Evolutionary conservation across 2,329 filamentous ascomycete species (phyloP), one percentile per base, ranked within the genome.

Genomic region (Neofusicoccum parvum): DNA sequence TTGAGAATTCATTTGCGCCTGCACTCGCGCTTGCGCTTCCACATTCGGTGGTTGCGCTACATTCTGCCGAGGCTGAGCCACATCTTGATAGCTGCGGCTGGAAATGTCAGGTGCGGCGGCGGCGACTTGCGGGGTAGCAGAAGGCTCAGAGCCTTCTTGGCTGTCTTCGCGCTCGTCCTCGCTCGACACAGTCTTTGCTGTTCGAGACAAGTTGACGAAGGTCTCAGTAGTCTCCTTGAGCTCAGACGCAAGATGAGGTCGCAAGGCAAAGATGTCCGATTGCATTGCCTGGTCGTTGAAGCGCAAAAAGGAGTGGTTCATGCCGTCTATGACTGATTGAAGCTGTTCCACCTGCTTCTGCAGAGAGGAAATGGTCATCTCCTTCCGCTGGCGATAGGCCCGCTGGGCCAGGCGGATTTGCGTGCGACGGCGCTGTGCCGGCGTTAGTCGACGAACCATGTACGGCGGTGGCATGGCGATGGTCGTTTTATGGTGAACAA

Each of bases 361-460:
- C 11, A 96, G 82, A 0, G 86, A 87, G 34, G 87, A 85, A 65
- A 96, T 94, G 5, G 91, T 90, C 23, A 86, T 89, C 73, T 96
- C 93, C 78, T 96, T 96, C 60, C 93, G 88, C 72, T 90, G 87
- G 15, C 93, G 87, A 73, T 96, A 96, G 0, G 92, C 92, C 69
- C 92, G 84, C 76, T 96, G 93, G 1, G 93, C 93, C 64, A 94
- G 85, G 27, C 93, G 88, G 68, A 97, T 95, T 75, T 97, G 93
- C 5, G 92, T 94, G 64, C 93, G 87, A 62, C 93, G 90, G 68
- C 92, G 89, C 90, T 91, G 56, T 53, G 54, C 36, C 14, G 53
- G 51, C 11, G 63, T 65, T 49, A 65, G 63, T 43, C 36, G 63
- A 20, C 63, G 53, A 17, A 64, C 50, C 41, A 65, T 49, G 36